A percentile compares a stretch with the other conserved stretches of the same genome.
These are phyloP conservation scores for Triangularia setosa DNA, from an alignment of 2,329 filamentous ascomycete genomes.

Conservation along the genomic window DNA sequence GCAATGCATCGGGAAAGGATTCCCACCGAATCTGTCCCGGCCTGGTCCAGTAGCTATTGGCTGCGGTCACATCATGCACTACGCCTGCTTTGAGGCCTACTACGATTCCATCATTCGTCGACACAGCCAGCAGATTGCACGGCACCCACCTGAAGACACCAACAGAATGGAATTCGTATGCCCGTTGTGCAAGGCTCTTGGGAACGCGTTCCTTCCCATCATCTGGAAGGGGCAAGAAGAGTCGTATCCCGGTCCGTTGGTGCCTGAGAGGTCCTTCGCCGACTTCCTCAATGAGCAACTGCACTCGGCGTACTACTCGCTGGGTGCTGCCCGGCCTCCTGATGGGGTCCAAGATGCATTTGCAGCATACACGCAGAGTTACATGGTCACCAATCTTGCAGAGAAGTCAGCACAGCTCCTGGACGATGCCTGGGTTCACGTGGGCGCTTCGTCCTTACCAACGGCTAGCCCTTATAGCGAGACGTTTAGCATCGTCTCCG, in stretches of 20 bases:
- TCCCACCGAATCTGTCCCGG: conserved; percentile 62
- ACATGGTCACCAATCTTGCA: conserved; percentile 38
- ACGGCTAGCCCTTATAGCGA: conserved; percentile 42
- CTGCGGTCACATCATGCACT: conserved; percentile 99
- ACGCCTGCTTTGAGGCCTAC: conserved; percentile 89
- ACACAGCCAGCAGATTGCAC: conserved; percentile 87
- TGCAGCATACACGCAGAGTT: conserved; percentile 35
- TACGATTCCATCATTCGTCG: conserved; percentile 77
- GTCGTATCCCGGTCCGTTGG: conserved; percentile 70
- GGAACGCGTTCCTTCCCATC: conserved; percentile 91
- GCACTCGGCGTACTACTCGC: conserved; percentile 39
- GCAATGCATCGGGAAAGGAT: conserved; percentile 85
- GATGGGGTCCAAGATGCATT: conserved; percentile 36
- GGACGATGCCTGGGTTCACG: conserved; percentile 43
- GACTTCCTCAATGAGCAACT: conserved; percentile 64
- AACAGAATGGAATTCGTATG: conserved; percentile 87
- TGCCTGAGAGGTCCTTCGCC: conserved; percentile 55
- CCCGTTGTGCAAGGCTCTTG: conserved; percentile 91
- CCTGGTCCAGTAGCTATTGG: conserved; percentile 81
- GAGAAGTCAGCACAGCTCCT: conserved; percentile 36
- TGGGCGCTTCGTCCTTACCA: conserved; percentile 29
- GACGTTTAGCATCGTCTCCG: conserved; percentile 37
- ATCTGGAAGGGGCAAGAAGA: conserved; percentile 93
- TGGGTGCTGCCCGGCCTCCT: conserved; percentile 33
- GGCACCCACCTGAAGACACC: conserved; percentile 84